Conservation (phyloP, 805 yeast species). For the Pichia cephalocereana region DNA sequence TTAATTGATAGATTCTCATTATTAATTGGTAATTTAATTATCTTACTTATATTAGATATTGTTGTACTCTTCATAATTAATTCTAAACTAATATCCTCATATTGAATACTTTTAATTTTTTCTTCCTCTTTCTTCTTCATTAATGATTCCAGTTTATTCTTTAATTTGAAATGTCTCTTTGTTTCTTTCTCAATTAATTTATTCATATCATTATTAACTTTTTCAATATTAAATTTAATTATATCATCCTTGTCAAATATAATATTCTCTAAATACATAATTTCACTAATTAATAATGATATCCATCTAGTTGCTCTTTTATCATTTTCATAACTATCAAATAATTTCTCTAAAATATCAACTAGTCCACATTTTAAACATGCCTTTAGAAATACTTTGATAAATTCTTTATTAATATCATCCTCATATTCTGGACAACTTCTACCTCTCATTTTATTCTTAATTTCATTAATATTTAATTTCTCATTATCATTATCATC, state of each 20-base stretch:
- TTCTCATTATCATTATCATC: not conserved
- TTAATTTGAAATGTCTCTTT: slow-evolving; percentile 16
- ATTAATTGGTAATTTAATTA: not conserved
- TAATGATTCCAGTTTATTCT: not conserved
- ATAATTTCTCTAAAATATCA: slow-evolving; percentile 35
- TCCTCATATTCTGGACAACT: slow-evolving; percentile 32
- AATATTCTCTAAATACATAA: slow-evolving; percentile 43
- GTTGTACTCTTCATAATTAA: slow-evolving; percentile 1
- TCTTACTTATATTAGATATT: not conserved
- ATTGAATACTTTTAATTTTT: not conserved
- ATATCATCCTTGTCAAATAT: slow-evolving; percentile 26
- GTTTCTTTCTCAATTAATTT: slow-evolving; percentile 21
- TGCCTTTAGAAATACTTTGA: slow-evolving; percentile 48
- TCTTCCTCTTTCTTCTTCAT: not conserved
- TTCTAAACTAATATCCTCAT: not conserved
- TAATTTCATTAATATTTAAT: slow-evolving; percentile 1
- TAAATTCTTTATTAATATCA: slow-evolving; percentile 48
- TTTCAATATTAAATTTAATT: slow-evolving; percentile 12
- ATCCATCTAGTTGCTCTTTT: slow-evolving; percentile 47
- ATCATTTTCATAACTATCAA: slow-evolving; percentile 25
- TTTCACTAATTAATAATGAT: slow-evolving; percentile 53
- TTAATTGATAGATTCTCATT: not conserved
- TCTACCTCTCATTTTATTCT: slow-evolving; percentile 10
- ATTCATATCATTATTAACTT: slow-evolving; percentile 22
- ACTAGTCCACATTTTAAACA: slow-evolving; percentile 50